Evolutionary conservation across 2,329 filamentous ascomycete species (phyloP), one percentile per base, ranked within the genome.

Genomic region (Ceratocystis ficicola): DNA sequence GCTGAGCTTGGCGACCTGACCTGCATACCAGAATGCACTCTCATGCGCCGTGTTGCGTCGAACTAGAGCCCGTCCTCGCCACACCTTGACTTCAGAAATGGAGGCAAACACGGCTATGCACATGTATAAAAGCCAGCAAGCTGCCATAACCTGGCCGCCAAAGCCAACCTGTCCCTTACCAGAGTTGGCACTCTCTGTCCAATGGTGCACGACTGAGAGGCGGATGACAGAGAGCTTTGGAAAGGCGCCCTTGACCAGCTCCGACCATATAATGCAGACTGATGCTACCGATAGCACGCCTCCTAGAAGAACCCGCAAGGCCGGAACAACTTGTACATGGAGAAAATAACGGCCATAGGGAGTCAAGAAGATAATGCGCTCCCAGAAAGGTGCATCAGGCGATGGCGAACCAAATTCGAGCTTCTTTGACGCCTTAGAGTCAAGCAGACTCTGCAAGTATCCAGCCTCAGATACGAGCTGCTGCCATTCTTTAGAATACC

Each of bases 101-200:
- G 91, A 92, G 66, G 85, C 88, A 63, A 97, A 83, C 4, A 94
- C 90, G 60, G 91, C 91, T 15, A 88, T 81, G 74, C 89, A 95
- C 94, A 99, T 99, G 78, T 99, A 99, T 66, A 92, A 80, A 68
- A 99, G 86, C 94, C 94, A 99, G 15, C 85, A 78, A 1, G 90
- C 86, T 0, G 93, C 89, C 62, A 93, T 87, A 57, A 91, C 74
- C 74, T 99, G 94, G 3, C 91, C 90, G 1, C 86, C 87, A 70
- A 97, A 91, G 20, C 90, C 90, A 68, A 97, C 86, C 66, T 89
- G 85, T 30, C 86, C 87, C 66, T 84, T 83, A 10, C 86, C 83
- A 5, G 63, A 15, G 28, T 61, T 17, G 15, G 41, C 44, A 28
- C 44, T 46, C 50, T 85, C 84, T 44, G 83, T 82, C 73, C 86